Conservation (phyloP, 2,329 filamentous ascomycete species). For the Rasamsonia emersonii region DNA sequence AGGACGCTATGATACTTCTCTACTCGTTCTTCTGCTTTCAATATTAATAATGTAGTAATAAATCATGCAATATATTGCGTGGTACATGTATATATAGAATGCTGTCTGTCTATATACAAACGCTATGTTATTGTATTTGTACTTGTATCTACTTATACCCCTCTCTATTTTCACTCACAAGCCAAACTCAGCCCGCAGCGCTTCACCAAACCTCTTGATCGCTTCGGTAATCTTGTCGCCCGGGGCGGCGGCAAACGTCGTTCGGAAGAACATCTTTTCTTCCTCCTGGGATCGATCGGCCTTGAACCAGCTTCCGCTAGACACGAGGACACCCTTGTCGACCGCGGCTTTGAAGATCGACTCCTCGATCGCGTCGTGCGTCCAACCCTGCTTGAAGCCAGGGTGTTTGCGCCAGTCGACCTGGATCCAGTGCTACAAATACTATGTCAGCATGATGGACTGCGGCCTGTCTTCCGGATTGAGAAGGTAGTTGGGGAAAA, state of each 20-base stretch:
- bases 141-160: too few relatives aligned
- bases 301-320: slow-evolving; percentile 84
- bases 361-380: slow-evolving; percentile 58
- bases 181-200: slow-evolving; percentile 56
- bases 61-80: too few relatives aligned
- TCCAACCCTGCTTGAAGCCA: slow-evolving; percentile 26
- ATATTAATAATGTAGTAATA: too few relatives aligned
- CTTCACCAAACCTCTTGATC: slow-evolving; percentile 65
- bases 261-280: slow-evolving; percentile 72
- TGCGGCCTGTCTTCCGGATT: slow-evolving; percentile 1
- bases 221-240: slow-evolving; percentile 62
- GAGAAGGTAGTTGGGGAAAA: slow-evolving; percentile 3
- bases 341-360: slow-evolving; percentile 74
- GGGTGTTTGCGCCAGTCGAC: slow-evolving; percentile 40
- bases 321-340: slow-evolving; percentile 67
- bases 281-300: slow-evolving; percentile 56
- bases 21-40: too few relatives aligned
- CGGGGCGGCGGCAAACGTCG: slow-evolving; percentile 78
- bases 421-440: slow-evolving; percentile 39
- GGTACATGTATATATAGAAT: too few relatives aligned
- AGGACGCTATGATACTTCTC: too few relatives aligned
- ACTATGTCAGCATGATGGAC: slow-evolving; percentile 3
- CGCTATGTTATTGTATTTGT: too few relatives aligned
- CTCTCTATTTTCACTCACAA: slow-evolving; percentile 20
- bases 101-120: too few relatives aligned